Conservation (phyloP, 371 early-diverging fungal species). For the Capniomyces stellatus region DNA sequence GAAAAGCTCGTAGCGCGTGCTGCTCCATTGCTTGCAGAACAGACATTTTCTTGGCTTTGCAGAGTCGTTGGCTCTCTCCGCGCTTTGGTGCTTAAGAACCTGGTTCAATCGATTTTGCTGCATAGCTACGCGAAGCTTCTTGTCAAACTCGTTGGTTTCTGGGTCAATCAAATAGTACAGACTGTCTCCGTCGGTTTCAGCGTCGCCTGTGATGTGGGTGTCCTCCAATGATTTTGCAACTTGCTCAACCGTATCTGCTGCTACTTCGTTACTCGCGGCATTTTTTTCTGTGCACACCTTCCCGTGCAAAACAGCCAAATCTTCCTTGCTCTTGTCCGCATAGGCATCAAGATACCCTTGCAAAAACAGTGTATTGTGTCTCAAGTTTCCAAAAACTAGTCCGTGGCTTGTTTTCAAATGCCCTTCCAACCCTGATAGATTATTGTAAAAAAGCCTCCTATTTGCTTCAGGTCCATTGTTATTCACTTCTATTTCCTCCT, state of each 20-base stretch:
- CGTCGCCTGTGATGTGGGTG: neutral
- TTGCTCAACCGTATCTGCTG: neutral
- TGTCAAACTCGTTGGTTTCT: constrained; percentile 36
- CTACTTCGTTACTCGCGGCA: neutral
- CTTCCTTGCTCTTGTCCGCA: constrained; percentile 31
- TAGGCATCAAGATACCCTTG: constrained; percentile 57
- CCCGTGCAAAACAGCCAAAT: too few relatives aligned
- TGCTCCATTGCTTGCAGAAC: constrained; percentile 68
- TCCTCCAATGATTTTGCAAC: neutral
- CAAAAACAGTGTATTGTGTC: constrained; percentile 62
- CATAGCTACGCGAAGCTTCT: constrained; percentile 46
- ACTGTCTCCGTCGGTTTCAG: too few relatives aligned
- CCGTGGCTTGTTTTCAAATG: constrained; percentile 50
- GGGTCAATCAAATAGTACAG: too few relatives aligned
- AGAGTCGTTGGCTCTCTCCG: constrained; percentile 53
- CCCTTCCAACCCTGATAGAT: constrained; percentile 17
- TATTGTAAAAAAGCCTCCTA: neutral
- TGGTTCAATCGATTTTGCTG: constrained; percentile 57
- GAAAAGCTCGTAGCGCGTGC: constrained; percentile 47
- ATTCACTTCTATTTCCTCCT: neutral
- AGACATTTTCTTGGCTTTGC: constrained; percentile 62
- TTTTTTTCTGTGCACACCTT: neutral
- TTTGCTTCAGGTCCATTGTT: neutral
- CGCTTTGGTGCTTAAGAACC: constrained; percentile 55
- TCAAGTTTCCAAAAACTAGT: constrained; percentile 46